Evolutionary conservation across 495 filamentous ascomycete genomes (phyloP).

Genomic region (Podospora australis): DNA sequence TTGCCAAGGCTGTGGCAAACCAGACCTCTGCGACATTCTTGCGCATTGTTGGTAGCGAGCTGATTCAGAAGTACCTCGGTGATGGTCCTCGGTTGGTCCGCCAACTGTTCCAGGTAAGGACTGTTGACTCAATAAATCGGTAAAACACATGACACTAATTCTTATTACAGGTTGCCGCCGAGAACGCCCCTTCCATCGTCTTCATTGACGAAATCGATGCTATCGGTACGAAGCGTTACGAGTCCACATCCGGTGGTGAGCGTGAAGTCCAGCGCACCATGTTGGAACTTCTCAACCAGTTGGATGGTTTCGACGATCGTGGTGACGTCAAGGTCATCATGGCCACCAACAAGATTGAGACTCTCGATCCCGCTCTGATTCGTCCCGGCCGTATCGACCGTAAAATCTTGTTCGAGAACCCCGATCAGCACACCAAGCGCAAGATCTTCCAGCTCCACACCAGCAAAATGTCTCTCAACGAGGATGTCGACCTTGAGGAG

Average conservation of each 20-base stretch:
- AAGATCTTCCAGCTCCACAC: constrained; percentile 99
- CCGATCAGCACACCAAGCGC: constrained; percentile 98
- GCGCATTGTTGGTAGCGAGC: constrained; percentile 92
- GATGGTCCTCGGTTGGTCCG: constrained; percentile 91
- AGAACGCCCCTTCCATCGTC: constrained; percentile 94
- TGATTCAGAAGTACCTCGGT: constrained; percentile 98
- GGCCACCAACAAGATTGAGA: constrained; percentile 99
- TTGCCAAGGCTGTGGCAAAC: constrained; percentile 97
- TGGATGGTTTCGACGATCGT: constrained; percentile 97
- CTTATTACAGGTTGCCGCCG: constrained; percentile 66
- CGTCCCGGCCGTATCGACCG: constrained; percentile 96
- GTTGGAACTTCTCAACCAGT: constrained; percentile 96
- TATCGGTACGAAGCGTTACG: constrained; percentile 98
- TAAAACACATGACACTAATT: background rate
- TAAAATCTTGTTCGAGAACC: constrained; percentile 99
- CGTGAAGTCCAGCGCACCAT: constrained; percentile 97
- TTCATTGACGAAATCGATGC: constrained; percentile 99
- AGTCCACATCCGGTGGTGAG: constrained; percentile 93
- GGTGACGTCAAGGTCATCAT: constrained; percentile 99
- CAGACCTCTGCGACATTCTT: constrained; percentile 98
- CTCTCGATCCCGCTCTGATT: constrained; percentile 91
- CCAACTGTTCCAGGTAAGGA: constrained; percentile 81
- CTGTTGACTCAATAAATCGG: background rate
- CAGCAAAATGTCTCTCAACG: constrained; percentile 93
- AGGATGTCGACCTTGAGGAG: constrained; percentile 95